Percentiles rank a stretch among this genome's conserved stretches.
phyloP scores from a whole-genome alignment of 2,329 filamentous ascomycete species.

The Sordariomycetes sp. region DNA sequence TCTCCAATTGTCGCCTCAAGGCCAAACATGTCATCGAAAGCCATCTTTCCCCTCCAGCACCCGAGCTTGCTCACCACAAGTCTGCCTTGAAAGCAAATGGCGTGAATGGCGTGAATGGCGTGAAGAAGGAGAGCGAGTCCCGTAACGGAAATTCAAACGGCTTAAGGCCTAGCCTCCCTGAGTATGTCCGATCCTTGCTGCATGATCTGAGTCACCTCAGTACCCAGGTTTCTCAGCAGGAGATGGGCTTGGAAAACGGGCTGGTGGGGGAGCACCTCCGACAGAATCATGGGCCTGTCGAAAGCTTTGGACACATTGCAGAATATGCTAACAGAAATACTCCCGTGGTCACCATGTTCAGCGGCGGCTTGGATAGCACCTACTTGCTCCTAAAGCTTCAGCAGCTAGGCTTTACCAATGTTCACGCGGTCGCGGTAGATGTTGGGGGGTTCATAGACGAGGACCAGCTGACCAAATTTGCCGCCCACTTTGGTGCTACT shows the following conservation, averaged over 20 bases:
- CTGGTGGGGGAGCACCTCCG: background rate
- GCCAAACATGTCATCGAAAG: no score
- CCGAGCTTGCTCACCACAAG: no score
- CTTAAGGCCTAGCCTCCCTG: no score
- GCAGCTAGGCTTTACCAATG: slow-evolving; percentile 6
- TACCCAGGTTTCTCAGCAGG: background rate
- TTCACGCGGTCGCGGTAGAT: slow-evolving; percentile 3
- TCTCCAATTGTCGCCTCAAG: no score
- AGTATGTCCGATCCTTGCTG: no score
- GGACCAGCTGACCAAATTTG: slow-evolving; percentile 1
- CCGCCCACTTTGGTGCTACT: slow-evolving; percentile 3
- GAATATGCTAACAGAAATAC: slow-evolving; percentile 1
- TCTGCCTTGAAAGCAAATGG: no score
- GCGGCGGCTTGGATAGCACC: slow-evolving; percentile 5
- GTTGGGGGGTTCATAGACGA: slow-evolving; percentile 2
- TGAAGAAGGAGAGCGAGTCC: no score
- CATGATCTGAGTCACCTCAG: no score
- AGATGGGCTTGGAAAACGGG: background rate
- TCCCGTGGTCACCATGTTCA: slow-evolving; percentile 5
- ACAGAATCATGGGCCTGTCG: background rate
- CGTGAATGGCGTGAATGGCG: no score
- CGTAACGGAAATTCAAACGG: no score
- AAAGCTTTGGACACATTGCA: slow-evolving; percentile 4
- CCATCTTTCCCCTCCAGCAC: no score
- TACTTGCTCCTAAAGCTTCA: slow-evolving; percentile 4